Conservation (phyloP, 176 grass and related monocot genomes). For the Hyparrhenia diplandra region DNA sequence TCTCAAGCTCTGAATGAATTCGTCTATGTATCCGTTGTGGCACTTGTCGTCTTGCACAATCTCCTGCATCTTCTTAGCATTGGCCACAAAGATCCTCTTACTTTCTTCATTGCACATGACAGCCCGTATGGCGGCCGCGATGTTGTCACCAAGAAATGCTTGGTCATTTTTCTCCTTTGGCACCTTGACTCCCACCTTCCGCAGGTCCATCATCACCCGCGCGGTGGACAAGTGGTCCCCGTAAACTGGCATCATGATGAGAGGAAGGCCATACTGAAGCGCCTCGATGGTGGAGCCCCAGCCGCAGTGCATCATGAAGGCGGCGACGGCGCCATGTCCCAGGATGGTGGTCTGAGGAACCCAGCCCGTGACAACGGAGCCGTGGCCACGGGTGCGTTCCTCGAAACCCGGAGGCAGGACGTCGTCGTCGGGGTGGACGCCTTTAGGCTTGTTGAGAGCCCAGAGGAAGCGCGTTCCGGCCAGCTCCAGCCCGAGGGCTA, state of each 20-base stretch:
- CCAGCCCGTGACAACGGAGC: background rate
- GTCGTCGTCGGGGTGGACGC: background rate
- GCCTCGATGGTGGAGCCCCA: background rate
- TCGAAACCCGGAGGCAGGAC: conserved; percentile 15
- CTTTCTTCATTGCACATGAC: conserved; percentile 39
- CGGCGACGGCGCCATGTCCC: background rate
- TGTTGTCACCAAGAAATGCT: background rate
- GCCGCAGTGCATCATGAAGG: background rate
- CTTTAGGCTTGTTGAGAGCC: background rate
- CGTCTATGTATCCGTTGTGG: conserved; percentile 32
- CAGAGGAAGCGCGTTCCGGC: background rate
- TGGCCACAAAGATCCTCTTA: background rate
- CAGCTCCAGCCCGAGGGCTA: conserved; percentile 47
- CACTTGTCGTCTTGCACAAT: background rate
- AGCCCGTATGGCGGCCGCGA: conserved; percentile 6
- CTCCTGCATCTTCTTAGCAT: conserved; percentile 31
- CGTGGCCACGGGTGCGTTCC: conserved; percentile 7
- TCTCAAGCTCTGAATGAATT: conserved; percentile 7
- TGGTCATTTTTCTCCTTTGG: conserved; percentile 5
- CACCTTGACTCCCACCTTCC: background rate
- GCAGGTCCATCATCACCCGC: background rate
- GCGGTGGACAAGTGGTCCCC: background rate
- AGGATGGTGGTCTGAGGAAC: background rate
- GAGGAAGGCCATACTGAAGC: background rate
- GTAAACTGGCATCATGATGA: background rate